These are phyloP conservation scores for Fraxinus paxiana DNA, from an alignment of 305 asterid genomes.

Conservation along the genomic window DNA sequence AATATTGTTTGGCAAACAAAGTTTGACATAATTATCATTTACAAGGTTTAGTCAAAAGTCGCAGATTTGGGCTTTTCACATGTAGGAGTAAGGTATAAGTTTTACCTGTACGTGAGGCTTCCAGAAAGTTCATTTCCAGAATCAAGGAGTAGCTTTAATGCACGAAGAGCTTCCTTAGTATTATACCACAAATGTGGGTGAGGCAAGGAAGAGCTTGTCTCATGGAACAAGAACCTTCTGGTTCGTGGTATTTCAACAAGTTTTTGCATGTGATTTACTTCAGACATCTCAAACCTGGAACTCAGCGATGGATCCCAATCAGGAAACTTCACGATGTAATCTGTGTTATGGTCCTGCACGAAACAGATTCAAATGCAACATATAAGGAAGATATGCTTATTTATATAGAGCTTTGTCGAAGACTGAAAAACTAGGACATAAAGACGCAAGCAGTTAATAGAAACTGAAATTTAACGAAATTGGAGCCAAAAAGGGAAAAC, in stretches of 20 bases:
- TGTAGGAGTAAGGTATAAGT: background rate
- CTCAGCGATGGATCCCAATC: constrained; percentile 74
- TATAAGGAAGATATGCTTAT: background rate
- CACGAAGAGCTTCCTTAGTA: constrained; percentile 52
- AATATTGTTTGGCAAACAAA: background rate
- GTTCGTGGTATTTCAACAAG: constrained; percentile 30
- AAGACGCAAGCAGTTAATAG: background rate
- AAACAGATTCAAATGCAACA: constrained; percentile 7
- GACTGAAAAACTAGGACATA: background rate
- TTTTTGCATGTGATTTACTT: constrained; percentile 36
- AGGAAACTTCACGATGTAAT: constrained; percentile 83
- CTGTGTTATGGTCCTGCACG: constrained; percentile 82
- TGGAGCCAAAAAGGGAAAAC: background rate
- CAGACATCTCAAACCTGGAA: constrained; percentile 25
- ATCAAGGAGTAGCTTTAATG: constrained; percentile 76
- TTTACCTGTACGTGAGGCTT: constrained; percentile 80
- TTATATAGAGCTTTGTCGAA: background rate
- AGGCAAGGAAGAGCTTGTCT: constrained; percentile 51
- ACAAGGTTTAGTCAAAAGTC: background rate
- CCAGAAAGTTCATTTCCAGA: constrained; percentile 75
- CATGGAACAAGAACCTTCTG: constrained; percentile 60
- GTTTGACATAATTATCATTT: background rate
- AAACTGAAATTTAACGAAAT: background rate
- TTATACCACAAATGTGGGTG: constrained; percentile 85
- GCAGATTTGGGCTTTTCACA: background rate